Percentiles rank a stretch among this genome's conserved stretches.
These are phyloP conservation scores for Physcomitrellopsis africana DNA, from an alignment of 225 moss, liverwort and hornwort species.

Conservation along the genomic window DNA sequence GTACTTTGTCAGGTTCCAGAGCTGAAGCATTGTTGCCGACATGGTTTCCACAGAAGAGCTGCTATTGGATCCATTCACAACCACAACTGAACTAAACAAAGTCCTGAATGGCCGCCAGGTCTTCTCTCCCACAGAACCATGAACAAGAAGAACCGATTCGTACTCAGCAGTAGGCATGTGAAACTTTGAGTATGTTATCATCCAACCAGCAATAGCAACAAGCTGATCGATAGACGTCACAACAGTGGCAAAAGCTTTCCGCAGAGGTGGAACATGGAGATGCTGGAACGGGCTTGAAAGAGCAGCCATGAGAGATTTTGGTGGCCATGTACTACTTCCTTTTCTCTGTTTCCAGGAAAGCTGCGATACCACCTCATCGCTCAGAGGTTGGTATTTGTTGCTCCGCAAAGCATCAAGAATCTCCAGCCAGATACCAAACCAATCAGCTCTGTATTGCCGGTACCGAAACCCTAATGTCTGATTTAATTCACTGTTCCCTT, in stretches of 20 bases:
- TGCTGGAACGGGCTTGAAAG: conserved; percentile 13
- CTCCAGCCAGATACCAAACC: conserved; percentile 55
- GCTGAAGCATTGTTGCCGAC: conserved; percentile 56
- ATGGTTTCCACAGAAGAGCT: conserved; percentile 27
- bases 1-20: conserved; percentile 79
- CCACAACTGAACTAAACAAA: conserved; percentile 62
- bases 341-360: conserved; percentile 45
- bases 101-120: conserved; percentile 39
- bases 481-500: conserved; percentile 1
- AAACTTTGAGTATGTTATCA: conserved; percentile 56
- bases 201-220: conserved; percentile 65
- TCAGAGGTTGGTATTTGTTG: conserved; percentile 65
- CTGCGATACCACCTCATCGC: conserved; percentile 38
- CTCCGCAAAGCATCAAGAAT: conserved; percentile 57
- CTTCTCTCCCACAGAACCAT: conserved; percentile 37
- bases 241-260: conserved; percentile 70
- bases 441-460: background rate
- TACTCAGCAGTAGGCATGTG: conserved; percentile 38
- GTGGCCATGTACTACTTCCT: conserved; percentile 55
- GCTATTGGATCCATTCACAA: conserved; percentile 47
- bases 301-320: conserved; percentile 16
- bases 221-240: conserved; percentile 45
- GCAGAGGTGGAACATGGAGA: conserved; percentile 22
- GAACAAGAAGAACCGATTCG: conserved; percentile 64
- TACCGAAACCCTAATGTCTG: conserved; percentile 22